phyloP scores from a whole-genome alignment of 768 basidiomycete species.

The Phylloporus arenicola region DNA sequence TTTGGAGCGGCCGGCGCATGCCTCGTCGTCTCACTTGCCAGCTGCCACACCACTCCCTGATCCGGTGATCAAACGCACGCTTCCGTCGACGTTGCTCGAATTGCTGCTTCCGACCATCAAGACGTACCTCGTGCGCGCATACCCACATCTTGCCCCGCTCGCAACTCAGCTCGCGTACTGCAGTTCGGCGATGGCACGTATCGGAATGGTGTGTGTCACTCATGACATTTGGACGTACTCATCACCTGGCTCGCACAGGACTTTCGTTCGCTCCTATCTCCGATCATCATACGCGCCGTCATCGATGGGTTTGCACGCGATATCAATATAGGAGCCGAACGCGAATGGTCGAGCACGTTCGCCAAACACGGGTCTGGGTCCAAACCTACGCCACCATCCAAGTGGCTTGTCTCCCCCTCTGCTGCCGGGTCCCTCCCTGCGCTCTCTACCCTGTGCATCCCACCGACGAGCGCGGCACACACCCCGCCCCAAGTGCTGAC shows the following conservation, averaged over 20 bases:
- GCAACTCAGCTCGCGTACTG: conserved; percentile 96
- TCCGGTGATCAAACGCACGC: conserved; percentile 26
- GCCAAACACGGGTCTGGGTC: conserved; percentile 16
- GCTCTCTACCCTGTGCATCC: conserved; percentile 17
- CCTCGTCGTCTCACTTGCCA: conserved; percentile 15
- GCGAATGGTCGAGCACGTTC: conserved; percentile 32
- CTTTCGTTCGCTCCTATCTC: conserved; percentile 65
- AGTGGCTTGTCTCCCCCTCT: conserved; percentile 48
- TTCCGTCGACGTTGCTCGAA: conserved; percentile 29
- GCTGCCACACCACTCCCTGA: conserved; percentile 19
- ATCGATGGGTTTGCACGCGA: conserved; percentile 49
- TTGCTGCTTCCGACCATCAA: conserved; percentile 66
- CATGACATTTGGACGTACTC: background rate
- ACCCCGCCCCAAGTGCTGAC: conserved; percentile 68
- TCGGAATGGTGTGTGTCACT: conserved; percentile 57
- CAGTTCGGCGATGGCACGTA: conserved; percentile 81
- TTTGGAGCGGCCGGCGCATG: conserved; percentile 52
- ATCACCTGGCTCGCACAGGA: conserved; percentile 30
- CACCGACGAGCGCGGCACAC: conserved; percentile 40
- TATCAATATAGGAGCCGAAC: conserved; percentile 21
- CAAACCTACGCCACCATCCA: conserved; percentile 37
- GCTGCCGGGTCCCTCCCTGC: conserved; percentile 29
- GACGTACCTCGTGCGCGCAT: conserved; percentile 55
- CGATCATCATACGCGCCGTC: conserved; percentile 65
- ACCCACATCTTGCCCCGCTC: conserved; percentile 64